Evolutionary conservation across 2,329 filamentous ascomycete species (phyloP).

Genomic region (Colletotrichum somersetense): DNA sequence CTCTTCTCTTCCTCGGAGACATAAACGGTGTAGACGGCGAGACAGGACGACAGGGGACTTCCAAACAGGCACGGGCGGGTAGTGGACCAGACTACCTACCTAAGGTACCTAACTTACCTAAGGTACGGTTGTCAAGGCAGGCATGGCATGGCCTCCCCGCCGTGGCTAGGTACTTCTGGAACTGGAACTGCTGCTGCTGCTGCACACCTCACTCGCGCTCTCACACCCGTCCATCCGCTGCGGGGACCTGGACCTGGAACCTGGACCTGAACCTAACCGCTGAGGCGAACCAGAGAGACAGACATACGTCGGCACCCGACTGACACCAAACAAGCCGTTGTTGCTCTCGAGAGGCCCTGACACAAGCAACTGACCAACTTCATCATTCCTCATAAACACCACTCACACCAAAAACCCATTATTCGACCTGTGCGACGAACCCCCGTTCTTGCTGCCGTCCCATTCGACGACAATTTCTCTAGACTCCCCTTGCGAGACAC

Average conservation of each 20-base stretch:
- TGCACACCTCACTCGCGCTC: not conserved
- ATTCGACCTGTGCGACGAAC: not conserved
- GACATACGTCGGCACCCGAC: not conserved
- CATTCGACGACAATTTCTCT: not conserved
- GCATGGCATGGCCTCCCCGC: constrained; percentile 2
- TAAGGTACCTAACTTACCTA: too few relatives aligned
- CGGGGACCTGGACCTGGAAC: not conserved
- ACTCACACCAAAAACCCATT: not conserved
- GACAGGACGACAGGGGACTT: constrained; percentile 7
- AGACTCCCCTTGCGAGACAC: not conserved
- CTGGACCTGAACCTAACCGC: not conserved
- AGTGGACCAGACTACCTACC: not conserved
- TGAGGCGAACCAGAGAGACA: constrained; percentile 8
- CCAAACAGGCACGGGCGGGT: not conserved
- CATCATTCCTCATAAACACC: constrained; percentile 24
- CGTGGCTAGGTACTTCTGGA: not conserved
- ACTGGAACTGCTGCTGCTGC: not conserved
- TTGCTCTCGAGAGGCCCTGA: constrained; percentile 10
- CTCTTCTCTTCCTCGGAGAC: not conserved
- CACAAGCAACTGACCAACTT: constrained; percentile 26
- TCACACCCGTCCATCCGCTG: not conserved
- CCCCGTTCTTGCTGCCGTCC: not conserved
- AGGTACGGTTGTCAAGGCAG: not conserved
- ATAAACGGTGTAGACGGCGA: too few relatives aligned
- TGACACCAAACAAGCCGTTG: constrained; percentile 3